Evolutionary conservation across 163 green algal species (phyloP).

Genomic region (Chlamydomonas reinhardtii): DNA sequence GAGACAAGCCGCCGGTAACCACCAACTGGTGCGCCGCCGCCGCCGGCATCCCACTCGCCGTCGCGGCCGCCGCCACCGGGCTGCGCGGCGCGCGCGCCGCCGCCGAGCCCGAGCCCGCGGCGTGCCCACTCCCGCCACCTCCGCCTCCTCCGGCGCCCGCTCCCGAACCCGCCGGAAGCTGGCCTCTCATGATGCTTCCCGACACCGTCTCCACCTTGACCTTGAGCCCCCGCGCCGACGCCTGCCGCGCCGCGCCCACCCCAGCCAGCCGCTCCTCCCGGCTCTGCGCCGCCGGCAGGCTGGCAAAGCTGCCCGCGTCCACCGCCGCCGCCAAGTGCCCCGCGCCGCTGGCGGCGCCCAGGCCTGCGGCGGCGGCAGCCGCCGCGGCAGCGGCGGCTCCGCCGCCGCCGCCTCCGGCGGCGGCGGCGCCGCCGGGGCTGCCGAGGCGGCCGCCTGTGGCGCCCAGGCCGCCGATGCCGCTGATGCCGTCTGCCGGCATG

Average conservation of each 20-base stretch:
- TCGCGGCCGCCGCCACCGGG: slow-evolving; percentile 40
- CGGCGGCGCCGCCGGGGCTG: neutral
- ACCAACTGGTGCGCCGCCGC: neutral
- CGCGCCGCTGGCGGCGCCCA: neutral
- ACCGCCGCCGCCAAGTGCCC: neutral
- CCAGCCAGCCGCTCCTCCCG: slow-evolving; percentile 7
- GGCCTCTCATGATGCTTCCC: slow-evolving; percentile 45
- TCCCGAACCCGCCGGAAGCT: neutral
- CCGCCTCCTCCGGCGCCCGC: neutral
- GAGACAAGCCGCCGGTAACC: too few relatives aligned
- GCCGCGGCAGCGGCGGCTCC: neutral
- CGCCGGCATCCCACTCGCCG: slow-evolving; percentile 16
- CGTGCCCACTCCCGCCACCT: neutral
- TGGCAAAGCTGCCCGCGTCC: slow-evolving; percentile 12
- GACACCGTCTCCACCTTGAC: slow-evolving; percentile 59
- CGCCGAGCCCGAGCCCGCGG: neutral
- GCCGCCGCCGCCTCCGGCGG: neutral
- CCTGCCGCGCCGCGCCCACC: neutral
- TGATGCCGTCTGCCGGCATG: neutral
- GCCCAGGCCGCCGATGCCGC: neutral
- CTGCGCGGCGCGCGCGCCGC: neutral
- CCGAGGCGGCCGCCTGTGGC: neutral
- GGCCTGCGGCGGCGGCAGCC: neutral
- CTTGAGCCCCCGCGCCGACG: slow-evolving; percentile 26
- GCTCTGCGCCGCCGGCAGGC: slow-evolving; percentile 16